Conservation (phyloP, 306 rosid species). For the Malus fusca region DNA sequence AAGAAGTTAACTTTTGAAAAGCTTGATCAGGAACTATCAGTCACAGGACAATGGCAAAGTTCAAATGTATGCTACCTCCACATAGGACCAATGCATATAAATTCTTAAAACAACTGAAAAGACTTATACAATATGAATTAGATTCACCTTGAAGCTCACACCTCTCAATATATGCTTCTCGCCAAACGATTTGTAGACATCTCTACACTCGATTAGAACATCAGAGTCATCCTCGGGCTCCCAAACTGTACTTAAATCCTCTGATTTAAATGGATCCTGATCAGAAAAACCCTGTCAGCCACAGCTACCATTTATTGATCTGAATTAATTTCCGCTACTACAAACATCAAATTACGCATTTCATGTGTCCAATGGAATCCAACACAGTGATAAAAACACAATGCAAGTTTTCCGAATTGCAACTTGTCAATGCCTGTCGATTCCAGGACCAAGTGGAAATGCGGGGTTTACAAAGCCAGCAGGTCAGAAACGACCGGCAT, state of each 20-base stretch:
- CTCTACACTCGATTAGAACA: slow-evolving; percentile 90
- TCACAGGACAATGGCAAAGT: not conserved
- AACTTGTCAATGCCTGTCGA: not conserved
- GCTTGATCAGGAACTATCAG: not conserved
- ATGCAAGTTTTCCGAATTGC: not conserved
- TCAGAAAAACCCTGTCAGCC: slow-evolving; percentile 25
- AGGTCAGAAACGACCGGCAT: too few species aligned
- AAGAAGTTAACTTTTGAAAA: not conserved
- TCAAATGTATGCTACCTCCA: not conserved
- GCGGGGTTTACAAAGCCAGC: too few species aligned
- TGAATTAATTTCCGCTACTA: not conserved
- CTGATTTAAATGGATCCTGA: slow-evolving; percentile 67
- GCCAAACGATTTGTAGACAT: slow-evolving; percentile 82
- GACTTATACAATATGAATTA: not conserved
- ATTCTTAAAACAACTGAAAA: not conserved
- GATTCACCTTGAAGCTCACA: slow-evolving; percentile 93
- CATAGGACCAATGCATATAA: not conserved
- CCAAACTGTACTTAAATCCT: slow-evolving; percentile 34
- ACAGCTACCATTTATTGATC: not conserved
- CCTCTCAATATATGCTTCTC: slow-evolving; percentile 94
- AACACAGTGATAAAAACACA: not conserved
- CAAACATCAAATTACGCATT: not conserved
- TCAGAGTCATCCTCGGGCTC: slow-evolving; percentile 60
- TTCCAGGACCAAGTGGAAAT: too few species aligned
- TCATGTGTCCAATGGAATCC: not conserved